Base-by-base conservation (phyloP, 1,284 basidiomycete species). In the Exobasidium cylindrosporum region DNA sequence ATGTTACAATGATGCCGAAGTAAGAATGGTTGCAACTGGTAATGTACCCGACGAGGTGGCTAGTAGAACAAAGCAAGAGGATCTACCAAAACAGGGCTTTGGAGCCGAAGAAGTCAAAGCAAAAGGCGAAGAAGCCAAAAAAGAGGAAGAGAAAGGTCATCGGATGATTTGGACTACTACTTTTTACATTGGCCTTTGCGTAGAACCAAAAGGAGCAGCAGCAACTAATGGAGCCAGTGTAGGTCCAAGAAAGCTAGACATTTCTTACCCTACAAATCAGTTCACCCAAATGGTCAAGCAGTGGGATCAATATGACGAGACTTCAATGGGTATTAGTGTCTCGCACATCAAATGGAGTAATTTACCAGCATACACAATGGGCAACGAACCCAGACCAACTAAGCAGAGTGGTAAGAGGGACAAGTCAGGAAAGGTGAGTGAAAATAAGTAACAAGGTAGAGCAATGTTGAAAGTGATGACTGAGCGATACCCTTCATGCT, bases 251-350 rank as follows among this genome's bases (percentile, higher is more conserved):
- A 89, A 87, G 77, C 84, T 99, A 65, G 96, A 98, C 81, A 93
- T 98, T 63, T 96, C 92, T 63, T 97, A 94, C 82, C 94, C 96
- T 1, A 97, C 92, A 4, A 90, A 88, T 44, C 91, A 97, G 76
- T 99, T 98, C 80, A 92, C 89, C n/a, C 90, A 93, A 74, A 85
- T 91, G 61, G 92, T 95, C 74, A 96, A 95, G 81, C 83, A 87
- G 82, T 98, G 96, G 94, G 95, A 97, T 75, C 90, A 90, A 80
- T 98, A 89, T 75, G 91, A 97, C 65, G 90, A 93, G 74, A 83
- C 87, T 21, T 88, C 87, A 54, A 98, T 98, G 95, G 92, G 92
- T 26, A 91, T 99, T 65, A 86, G 92, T 53, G 89, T 99, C 23
- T 87, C 92, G 57, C 89, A 97, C 79, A 92, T 97, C 75, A 97